phyloP scores from a whole-genome alignment of 2,329 filamentous ascomycete genomes.

The Ilyonectria mors-panacis region DNA sequence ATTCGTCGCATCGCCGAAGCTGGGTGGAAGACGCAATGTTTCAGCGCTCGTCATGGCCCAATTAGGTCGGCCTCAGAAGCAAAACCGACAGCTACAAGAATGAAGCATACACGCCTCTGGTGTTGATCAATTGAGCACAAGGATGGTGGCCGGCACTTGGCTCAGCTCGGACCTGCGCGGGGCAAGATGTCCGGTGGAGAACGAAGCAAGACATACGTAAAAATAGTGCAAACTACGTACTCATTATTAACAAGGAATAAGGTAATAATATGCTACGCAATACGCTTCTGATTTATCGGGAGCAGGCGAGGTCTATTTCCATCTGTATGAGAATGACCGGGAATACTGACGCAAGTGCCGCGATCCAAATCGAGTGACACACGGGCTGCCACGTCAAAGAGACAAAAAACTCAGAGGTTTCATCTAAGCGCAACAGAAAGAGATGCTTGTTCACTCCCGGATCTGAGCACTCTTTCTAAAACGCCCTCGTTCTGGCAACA shows the following conservation, averaged over 20 bases:
- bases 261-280: background rate
- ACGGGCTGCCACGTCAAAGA: background rate
- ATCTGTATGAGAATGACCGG: background rate
- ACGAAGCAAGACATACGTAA: background rate
- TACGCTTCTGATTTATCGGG: background rate
- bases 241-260: background rate
- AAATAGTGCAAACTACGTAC: background rate
- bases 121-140: too few species aligned
- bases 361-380: background rate
- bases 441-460: background rate
- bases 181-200: too few species aligned
- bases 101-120: too few species aligned
- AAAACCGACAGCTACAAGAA: background rate
- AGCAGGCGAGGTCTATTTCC: background rate
- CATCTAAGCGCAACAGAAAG: background rate
- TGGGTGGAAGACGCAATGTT: background rate
- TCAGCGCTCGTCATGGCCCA: background rate
- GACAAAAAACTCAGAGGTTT: background rate
- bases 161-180: too few species aligned
- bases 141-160: too few species aligned
- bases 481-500: background rate
- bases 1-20: background rate
- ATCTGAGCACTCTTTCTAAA: slow-evolving; percentile 15
- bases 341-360: background rate
- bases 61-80: background rate